phyloP scores from a whole-genome alignment of 495 filamentous ascomycete species.

The Penicillium manginii region DNA sequence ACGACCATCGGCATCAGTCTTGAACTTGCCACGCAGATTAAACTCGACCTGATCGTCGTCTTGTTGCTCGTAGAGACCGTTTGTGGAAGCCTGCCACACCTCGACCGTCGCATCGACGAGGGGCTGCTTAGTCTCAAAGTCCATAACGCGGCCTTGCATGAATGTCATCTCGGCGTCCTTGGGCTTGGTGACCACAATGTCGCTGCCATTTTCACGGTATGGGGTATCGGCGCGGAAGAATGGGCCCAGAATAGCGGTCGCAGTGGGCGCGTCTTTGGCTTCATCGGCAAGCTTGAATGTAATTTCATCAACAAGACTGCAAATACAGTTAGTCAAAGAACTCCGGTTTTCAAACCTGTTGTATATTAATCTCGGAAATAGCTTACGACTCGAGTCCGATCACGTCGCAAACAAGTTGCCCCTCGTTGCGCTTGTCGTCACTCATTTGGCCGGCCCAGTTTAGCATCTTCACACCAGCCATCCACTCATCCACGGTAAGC shows the following conservation, averaged over 20 bases:
- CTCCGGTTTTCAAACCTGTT: too few relatives aligned
- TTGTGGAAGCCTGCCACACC: slow-evolving; percentile 76
- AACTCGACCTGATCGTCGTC: slow-evolving; percentile 71
- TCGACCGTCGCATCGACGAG: slow-evolving; percentile 68
- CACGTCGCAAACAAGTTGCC: slow-evolving; percentile 71
- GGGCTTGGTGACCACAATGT: slow-evolving; percentile 62
- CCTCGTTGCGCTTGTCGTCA: slow-evolving; percentile 71
- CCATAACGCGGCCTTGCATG: slow-evolving; percentile 66
- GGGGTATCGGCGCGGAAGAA: slow-evolving; percentile 77
- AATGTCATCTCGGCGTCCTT: slow-evolving; percentile 58
- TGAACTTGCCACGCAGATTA: slow-evolving; percentile 75
- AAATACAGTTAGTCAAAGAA: neutral
- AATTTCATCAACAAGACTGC: slow-evolving; percentile 73
- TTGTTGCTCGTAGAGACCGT: slow-evolving; percentile 82
- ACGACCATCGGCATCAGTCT: slow-evolving; percentile 63
- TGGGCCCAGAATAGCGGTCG: slow-evolving; percentile 75
- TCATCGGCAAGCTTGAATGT: slow-evolving; percentile 64
- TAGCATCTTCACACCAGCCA: slow-evolving; percentile 57
- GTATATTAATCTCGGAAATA: neutral
- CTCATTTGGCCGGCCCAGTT: slow-evolving; percentile 77
- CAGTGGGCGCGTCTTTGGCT: slow-evolving; percentile 58
- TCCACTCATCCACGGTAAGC: slow-evolving; percentile 52
- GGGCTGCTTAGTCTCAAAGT: slow-evolving; percentile 58
- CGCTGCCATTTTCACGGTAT: slow-evolving; percentile 61
- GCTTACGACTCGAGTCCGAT: slow-evolving; percentile 69